Conservation (phyloP, 202 grass and related monocot species). For the Zoysia matrella region DNA sequence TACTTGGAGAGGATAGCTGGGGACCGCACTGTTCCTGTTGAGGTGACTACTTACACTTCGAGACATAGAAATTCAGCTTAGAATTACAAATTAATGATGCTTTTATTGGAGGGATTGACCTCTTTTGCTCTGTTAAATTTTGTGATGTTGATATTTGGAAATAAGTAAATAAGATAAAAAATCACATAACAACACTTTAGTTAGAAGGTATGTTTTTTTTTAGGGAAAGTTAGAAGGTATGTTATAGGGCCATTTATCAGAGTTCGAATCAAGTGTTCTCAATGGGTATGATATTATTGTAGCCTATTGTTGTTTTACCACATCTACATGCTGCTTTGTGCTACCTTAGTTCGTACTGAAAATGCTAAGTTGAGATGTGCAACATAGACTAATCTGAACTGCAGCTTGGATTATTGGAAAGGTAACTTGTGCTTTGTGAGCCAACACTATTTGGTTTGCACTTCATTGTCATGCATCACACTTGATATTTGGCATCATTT, state of each 20-base stretch:
- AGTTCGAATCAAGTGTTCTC: not conserved
- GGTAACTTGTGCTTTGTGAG: constrained; percentile 18
- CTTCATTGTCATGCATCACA: constrained; percentile 17
- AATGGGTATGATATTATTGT: not conserved
- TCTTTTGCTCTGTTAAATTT: not conserved
- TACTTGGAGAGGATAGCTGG: constrained; percentile 76
- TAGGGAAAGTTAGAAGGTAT: too few relatives aligned
- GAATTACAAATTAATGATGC: constrained; percentile 17
- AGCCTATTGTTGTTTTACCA: not conserved
- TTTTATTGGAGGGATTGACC: not conserved
- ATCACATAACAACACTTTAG: constrained; percentile 9
- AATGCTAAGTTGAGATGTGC: constrained; percentile 5
- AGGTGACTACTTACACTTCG: constrained; percentile 57
- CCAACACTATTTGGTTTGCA: not conserved
- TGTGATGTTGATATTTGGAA: constrained; percentile 16
- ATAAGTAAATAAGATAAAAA: not conserved
- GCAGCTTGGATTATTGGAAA: constrained; percentile 2
- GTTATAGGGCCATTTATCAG: too few relatives aligned
- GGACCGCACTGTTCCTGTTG: constrained; percentile 79
- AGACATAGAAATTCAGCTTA: constrained; percentile 1
- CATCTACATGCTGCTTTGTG: constrained; percentile 11
- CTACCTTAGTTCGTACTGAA: not conserved
- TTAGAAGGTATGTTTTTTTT: not conserved
- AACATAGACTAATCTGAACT: constrained; percentile 14
- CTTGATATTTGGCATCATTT: not conserved